Base-by-base conservation (phyloP, 306 rosid species). In the Lablab purpureus region DNA sequence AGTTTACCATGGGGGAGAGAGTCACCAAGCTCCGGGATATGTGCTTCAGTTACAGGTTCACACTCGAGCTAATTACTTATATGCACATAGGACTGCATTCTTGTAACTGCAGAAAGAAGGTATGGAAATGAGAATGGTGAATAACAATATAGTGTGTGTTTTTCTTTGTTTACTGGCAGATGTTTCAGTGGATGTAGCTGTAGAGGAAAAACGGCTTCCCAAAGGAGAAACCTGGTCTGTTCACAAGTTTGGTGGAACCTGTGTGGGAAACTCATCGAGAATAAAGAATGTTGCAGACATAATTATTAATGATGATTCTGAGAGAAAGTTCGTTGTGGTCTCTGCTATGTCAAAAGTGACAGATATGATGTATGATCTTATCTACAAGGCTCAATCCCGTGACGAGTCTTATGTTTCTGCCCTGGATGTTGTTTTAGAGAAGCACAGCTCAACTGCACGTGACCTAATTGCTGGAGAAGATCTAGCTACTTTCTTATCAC, bases 261-360 rank as follows among this genome's bases (percentile, higher is more conserved):
- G 98, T 70, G 88, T 93, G 74, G 98, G 93, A 69, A 91, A 45
- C 73, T 71, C 98, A 0, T 82, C 83, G 28, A 89, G 98, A 84
- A 91, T 93, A 43, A 87, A 87, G 68, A 91, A 85, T 81, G 97
- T 93, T 65, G 98, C 91, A 0, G 81, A 93, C 56, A 82, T 93
- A 64, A 81, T 93, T 80, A 34, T 89, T 15, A 85, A 28, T 27
- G 98, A 93, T 72, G 87, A 81, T 63, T 89, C 98, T 0, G 97
- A 91, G 78, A 89, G 88, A 89, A 93, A 88, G 84, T 49, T 93
- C 36, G 91, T 91, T 8, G 87, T 93, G 59, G 96, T 93, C 67
- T 93, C 98, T 54, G 98, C 98, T 7, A 93, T 93, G 97, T 91
- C 98, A 17, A 93, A 89, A 80, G 98, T 93, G 49, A 93, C 98